Base-by-base conservation (phyloP, 352 stramenopile genomes). In the Albugo candida region DNA sequence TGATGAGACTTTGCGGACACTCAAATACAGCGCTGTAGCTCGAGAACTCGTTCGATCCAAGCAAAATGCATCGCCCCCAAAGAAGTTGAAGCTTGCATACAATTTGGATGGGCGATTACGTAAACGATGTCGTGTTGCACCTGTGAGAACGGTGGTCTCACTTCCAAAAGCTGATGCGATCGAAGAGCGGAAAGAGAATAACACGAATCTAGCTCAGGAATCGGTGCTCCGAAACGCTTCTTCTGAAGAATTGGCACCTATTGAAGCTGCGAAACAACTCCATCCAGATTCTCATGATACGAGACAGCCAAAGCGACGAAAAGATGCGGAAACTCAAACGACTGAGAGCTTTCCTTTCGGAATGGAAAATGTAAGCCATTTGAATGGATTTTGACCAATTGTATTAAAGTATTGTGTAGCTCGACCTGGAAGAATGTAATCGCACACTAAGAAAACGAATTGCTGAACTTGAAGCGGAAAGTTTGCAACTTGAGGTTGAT, bases 1-100 rank as follows among this genome's bases (percentile, higher is more conserved):
- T 62, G 91, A 98, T 44, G 94, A 98, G 52, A 97, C 92, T 1
- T 66, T 97, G 21, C 89, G 95, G 16, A 95, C 95, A 12, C 64
- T 98, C 1, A 81, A 87, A 41, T 97, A 97, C 59, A 95, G 89
- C 34, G 76, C 83, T 0, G 74, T 94, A 48, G 88, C 93, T 4
- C 82, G 84, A 17, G 86, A 92, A 44, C 73, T 98, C 13, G 83
- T 93, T 37, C 76, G 92, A 11, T 39, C 54, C 34, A 52, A 56
- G 27, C 51, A 54, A 14, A 47, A 54, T 54, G 11, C 62, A 59
- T 5, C 56, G 53, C 0, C 67, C 58, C 1, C 61, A 65, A n/a
- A 49, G 61, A 80, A 65, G 41, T 48, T 54, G 44, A 51, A 58
- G 13, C 44, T 58, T 16, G 47, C 57, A 11, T 52, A 59, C 20